phyloP scores from a whole-genome alignment of 441 rosid species.

The Daphne laureola region DNA sequence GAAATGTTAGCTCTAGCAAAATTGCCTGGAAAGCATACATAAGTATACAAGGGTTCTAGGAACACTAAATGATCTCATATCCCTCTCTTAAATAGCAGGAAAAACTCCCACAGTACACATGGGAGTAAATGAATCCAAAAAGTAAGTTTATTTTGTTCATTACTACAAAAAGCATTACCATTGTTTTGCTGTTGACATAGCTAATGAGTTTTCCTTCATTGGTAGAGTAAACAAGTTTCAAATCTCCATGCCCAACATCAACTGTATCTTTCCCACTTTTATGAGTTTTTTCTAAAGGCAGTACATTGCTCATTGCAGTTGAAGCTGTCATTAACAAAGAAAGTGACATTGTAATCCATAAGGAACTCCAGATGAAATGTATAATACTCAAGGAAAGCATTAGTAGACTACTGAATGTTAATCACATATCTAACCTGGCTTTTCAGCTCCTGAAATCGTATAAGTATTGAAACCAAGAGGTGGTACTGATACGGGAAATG shows the following conservation, averaged over 20 bases:
- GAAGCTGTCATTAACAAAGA: slow-evolving; percentile 23
- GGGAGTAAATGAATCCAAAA: neutral
- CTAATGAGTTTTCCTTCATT: slow-evolving; percentile 23
- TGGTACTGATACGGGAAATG: slow-evolving; percentile 33
- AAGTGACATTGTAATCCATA: neutral
- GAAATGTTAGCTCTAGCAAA: too few species aligned
- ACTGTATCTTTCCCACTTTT: slow-evolving; percentile 15
- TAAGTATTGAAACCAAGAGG: slow-evolving; percentile 40
- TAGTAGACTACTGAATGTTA: neutral
- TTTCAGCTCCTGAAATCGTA: slow-evolving; percentile 28
- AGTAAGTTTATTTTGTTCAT: neutral
- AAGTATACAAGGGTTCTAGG: too few species aligned
- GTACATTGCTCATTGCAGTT: slow-evolving; percentile 19
- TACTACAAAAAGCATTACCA: slow-evolving; percentile 17
- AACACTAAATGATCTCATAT: too few species aligned
- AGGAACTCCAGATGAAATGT: neutral
- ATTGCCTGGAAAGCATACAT: too few species aligned
- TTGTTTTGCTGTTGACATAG: slow-evolving; percentile 17
- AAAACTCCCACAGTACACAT: too few species aligned
- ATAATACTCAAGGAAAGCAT: neutral
- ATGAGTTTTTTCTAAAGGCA: slow-evolving; percentile 12
- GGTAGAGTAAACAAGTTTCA: slow-evolving; percentile 24
- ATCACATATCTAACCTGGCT: slow-evolving; percentile 27
- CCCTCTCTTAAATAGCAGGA: too few species aligned
- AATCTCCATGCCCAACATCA: slow-evolving; percentile 27